These are phyloP conservation scores for Paecilomyces dactylethromorphus DNA, from an alignment of 2,329 filamentous ascomycete genomes.

Conservation along the genomic window DNA sequence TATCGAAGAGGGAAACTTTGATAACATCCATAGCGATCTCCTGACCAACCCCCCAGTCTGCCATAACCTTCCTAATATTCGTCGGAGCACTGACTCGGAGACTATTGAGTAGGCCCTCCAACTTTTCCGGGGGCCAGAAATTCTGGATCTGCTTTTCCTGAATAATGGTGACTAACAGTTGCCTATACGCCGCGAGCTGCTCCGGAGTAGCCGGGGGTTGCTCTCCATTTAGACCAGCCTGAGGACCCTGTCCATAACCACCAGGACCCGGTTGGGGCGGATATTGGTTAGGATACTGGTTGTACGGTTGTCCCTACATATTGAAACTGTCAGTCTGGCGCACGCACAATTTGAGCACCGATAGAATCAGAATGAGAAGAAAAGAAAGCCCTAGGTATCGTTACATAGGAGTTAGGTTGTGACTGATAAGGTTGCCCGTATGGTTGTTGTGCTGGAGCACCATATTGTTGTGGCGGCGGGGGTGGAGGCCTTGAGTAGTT, in stretches of 20 bases:
- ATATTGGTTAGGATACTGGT: slow-evolving; percentile 5
- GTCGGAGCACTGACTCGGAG: slow-evolving; percentile 26
- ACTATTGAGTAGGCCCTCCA: slow-evolving; percentile 24
- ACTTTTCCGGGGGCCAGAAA: slow-evolving; percentile 52
- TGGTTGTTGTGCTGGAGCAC: slow-evolving; percentile 19
- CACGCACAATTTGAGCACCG: not conserved
- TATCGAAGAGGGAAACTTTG: slow-evolving; percentile 56
- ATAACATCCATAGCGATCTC: slow-evolving; percentile 59
- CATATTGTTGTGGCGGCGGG: slow-evolving; percentile 32
- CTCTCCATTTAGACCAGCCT: slow-evolving; percentile 23
- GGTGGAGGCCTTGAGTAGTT: slow-evolving; percentile 38
- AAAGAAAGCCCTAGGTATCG: slow-evolving; percentile 15
- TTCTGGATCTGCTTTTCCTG: slow-evolving; percentile 54
- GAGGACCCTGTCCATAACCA: slow-evolving; percentile 16
- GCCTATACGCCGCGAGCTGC: slow-evolving; percentile 50
- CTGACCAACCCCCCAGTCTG: slow-evolving; percentile 50
- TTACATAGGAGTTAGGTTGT: slow-evolving; percentile 27
- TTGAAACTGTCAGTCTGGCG: not conserved
- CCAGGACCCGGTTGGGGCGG: slow-evolving; percentile 22
- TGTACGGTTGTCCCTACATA: slow-evolving; percentile 8
- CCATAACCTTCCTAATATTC: slow-evolving; percentile 50
- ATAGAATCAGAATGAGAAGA: not conserved
- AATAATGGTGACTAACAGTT: slow-evolving; percentile 49
- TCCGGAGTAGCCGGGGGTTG: slow-evolving; percentile 36
- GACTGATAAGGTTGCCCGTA: slow-evolving; percentile 29